Base-by-base conservation (phyloP, 2,329 filamentous ascomycete species). In the Penicillium aurantiogriseum region DNA sequence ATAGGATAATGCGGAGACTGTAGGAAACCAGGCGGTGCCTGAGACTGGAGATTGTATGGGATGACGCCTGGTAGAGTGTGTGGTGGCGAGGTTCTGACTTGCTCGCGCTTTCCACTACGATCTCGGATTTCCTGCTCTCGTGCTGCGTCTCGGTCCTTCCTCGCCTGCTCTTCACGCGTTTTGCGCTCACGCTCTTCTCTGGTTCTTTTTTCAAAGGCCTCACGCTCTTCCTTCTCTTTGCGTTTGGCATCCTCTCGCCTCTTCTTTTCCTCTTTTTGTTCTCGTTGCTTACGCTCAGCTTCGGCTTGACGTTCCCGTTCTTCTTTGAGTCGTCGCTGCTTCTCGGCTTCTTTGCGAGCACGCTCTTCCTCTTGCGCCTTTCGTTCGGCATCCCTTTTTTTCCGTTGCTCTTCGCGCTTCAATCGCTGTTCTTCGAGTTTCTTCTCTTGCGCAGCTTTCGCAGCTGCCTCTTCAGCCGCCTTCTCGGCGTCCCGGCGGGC, bases 361-460 rank as follows among this genome's bases (percentile, higher is more conserved):
- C 88, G 88, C 67, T 96, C 92, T 68, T 97, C 93, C 69, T 97
- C 94, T 63, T 91, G 91, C 29, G 90, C 89, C 74, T 90, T 95
- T 74, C 88, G 91, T 74, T 95, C 91, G 4, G 90, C 89, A 70
- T 99, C 94, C 68, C 88, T 91, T 78, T 95, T 96, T 79, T 87
- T 91, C 46, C 91, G 86, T 74, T 92, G 93, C 77, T 97, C 93
- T 70, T 99, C 94, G 43, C 88, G 88, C 76, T 88, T 94, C 64
- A 83, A 83, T 65, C 86, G 87, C 69, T 91, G 88, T 76, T 97
- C 92, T 69, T 95, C 91, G 21, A 85, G 80, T 67, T 88, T 90
- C 74, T 88, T 88, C 69, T 88, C 86, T 71, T 97, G 92, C 4
- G 88, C 85, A 48, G 86, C 89, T 64, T 88, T 85, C 44, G 84